These are phyloP conservation scores for Gossypium mustelinum DNA, from an alignment of 345 rosid genomes.

Conservation along the genomic window DNA sequence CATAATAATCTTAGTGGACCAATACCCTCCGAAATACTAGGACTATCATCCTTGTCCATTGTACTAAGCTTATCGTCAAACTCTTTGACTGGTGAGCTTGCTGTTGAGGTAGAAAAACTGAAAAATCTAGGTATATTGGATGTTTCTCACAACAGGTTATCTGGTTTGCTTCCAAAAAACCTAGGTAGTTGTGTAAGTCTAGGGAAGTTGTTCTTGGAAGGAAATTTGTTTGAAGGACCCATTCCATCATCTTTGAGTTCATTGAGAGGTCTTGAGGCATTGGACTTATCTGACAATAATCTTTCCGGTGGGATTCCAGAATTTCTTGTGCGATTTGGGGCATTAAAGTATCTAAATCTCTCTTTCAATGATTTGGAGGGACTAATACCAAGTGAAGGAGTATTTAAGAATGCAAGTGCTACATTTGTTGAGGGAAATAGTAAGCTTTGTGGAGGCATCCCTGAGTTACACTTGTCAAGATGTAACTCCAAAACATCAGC, in stretches of 20 bases:
- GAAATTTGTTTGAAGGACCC: constrained; percentile 7
- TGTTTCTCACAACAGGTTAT: neutral
- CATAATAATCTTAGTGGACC: no score
- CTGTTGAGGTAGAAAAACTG: neutral
- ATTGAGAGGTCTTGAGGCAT: neutral
- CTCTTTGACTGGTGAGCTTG: neutral
- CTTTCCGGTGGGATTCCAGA: constrained; percentile 19
- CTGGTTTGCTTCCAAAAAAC: neutral
- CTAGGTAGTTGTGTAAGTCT: constrained; percentile 8
- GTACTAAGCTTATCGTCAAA: neutral
- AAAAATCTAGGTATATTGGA: neutral
- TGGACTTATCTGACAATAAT: neutral
- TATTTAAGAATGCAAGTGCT: constrained; percentile 21
- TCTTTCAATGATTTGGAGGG: constrained; percentile 27
- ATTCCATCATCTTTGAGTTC: constrained; percentile 5
- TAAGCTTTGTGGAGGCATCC: constrained; percentile 21
- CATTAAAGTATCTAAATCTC: constrained; percentile 18
- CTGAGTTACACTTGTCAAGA: constrained; percentile 7
- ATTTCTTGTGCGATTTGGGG: neutral
- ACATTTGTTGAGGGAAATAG: constrained; percentile 18
- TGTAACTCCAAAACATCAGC: constrained; percentile 15
- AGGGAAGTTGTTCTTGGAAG: neutral
- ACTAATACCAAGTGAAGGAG: constrained; percentile 21
- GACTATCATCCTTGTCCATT: neutral
- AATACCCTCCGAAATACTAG: constrained; percentile 3